These are phyloP conservation scores for Didymella pinodella DNA, from an alignment of 2,329 filamentous ascomycete species.

Conservation along the genomic window DNA sequence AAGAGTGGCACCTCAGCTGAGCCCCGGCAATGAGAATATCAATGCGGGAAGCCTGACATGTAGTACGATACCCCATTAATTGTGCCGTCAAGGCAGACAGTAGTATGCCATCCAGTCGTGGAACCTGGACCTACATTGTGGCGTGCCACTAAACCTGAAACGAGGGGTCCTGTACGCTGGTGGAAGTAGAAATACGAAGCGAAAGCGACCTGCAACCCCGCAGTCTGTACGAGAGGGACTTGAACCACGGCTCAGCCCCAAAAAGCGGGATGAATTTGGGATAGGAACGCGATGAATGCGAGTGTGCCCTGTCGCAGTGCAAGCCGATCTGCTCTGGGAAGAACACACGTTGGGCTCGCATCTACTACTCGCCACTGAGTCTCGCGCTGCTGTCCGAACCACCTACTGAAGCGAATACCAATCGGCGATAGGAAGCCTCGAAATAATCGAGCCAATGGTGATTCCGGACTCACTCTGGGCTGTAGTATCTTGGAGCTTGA, in stretches of 20 bases:
- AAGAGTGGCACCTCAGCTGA: neutral
- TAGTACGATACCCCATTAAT: neutral
- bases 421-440: too few relatives aligned
- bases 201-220: neutral
- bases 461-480: too few relatives aligned
- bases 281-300: too few relatives aligned
- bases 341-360: too few relatives aligned
- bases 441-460: too few relatives aligned
- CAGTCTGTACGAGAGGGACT: conserved; percentile 13
- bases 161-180: neutral
- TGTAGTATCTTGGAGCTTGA: too few relatives aligned
- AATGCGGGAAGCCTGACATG: neutral
- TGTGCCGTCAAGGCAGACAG: neutral
- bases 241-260: neutral
- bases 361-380: too few relatives aligned
- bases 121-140: neutral
- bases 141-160: neutral
- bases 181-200: neutral
- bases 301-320: too few relatives aligned
- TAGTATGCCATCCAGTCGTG: neutral
- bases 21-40: neutral
- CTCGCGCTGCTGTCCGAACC: too few relatives aligned
- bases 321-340: neutral
- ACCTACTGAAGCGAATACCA: too few relatives aligned
- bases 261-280: neutral